These are phyloP conservation scores for Bonia amplexicaulis DNA, from an alignment of 176 grass and related monocot genomes.

Conservation along the genomic window DNA sequence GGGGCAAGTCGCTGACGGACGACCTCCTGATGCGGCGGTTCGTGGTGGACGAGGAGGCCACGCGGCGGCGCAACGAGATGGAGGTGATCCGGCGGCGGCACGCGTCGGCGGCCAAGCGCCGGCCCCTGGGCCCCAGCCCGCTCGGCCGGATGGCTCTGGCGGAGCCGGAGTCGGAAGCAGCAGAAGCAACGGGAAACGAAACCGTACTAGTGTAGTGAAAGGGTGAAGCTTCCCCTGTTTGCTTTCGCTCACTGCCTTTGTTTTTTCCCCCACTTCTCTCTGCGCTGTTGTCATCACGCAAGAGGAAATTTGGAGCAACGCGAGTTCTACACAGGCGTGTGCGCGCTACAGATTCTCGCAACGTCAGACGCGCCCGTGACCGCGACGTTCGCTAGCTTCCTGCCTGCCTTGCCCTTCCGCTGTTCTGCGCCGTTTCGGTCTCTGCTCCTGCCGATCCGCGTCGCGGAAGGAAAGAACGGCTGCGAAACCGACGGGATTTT, in stretches of 20 bases:
- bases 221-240: conserved; percentile 3
- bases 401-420: not conserved
- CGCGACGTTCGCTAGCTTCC: too few species aligned
- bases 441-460: not conserved
- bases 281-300: conserved; percentile 12
- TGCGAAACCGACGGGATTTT: not conserved
- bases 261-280: not conserved
- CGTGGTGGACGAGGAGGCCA: conserved; percentile 81
- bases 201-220: not conserved
- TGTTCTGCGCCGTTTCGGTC: not conserved
- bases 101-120: conserved; percentile 54
- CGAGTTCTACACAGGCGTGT: not conserved
- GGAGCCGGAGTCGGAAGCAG: conserved; percentile 35
- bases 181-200: not conserved
- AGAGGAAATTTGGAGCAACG: conserved; percentile 14
- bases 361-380: not conserved
- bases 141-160: conserved; percentile 67
- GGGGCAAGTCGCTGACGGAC: conserved; percentile 90
- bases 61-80: conserved; percentile 88
- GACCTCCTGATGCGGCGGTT: conserved; percentile 87
- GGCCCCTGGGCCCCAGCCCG: conserved; percentile 74
- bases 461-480: not conserved
- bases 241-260: not conserved
- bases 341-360: not conserved
- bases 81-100: conserved; percentile 81